These are phyloP conservation scores for Bryoglossum gracile DNA, from an alignment of 495 filamentous ascomycete species.

Conservation along the genomic window DNA sequence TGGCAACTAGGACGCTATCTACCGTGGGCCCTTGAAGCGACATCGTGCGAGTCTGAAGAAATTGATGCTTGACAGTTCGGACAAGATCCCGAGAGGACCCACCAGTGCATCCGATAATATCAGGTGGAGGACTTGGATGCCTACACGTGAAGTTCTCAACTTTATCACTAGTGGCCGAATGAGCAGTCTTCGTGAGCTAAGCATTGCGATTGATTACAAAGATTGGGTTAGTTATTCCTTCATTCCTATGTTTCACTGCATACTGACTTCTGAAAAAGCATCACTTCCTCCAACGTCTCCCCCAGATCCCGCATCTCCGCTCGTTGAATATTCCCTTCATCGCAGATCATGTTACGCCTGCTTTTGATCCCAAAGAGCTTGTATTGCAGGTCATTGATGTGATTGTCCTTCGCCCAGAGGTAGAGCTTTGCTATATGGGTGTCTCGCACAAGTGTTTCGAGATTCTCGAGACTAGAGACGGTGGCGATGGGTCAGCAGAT, in stretches of 20 bases:
- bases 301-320: slow-evolving; percentile 64
- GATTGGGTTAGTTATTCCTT: slow-evolving; percentile 67
- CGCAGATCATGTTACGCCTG: slow-evolving; percentile 50
- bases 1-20: slow-evolving; percentile 58
- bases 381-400: slow-evolving; percentile 79
- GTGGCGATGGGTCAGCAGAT: slow-evolving; percentile 29
- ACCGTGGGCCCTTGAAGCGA: slow-evolving; percentile 61
- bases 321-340: slow-evolving; percentile 76
- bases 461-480: slow-evolving; percentile 64
- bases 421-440: slow-evolving; percentile 79
- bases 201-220: slow-evolving; percentile 68
- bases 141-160: slow-evolving; percentile 62
- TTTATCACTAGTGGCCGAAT: slow-evolving; percentile 83
- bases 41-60: slow-evolving; percentile 71
- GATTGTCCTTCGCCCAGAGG: slow-evolving; percentile 76
- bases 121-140: slow-evolving; percentile 69
- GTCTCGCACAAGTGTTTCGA: slow-evolving; percentile 80
- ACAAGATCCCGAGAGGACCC: slow-evolving; percentile 31
- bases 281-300: slow-evolving; percentile 77
- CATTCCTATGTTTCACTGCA: slow-evolving; percentile 5
- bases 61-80: slow-evolving; percentile 69
- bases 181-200: slow-evolving; percentile 66
- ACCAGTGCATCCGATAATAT: slow-evolving; percentile 32
- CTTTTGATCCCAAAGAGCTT: slow-evolving; percentile 61
- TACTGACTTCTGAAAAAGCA: slow-evolving; percentile 58